These are phyloP conservation scores for Fusarium transvaalense DNA, from an alignment of 2,329 filamentous ascomycete species.

Conservation along the genomic window DNA sequence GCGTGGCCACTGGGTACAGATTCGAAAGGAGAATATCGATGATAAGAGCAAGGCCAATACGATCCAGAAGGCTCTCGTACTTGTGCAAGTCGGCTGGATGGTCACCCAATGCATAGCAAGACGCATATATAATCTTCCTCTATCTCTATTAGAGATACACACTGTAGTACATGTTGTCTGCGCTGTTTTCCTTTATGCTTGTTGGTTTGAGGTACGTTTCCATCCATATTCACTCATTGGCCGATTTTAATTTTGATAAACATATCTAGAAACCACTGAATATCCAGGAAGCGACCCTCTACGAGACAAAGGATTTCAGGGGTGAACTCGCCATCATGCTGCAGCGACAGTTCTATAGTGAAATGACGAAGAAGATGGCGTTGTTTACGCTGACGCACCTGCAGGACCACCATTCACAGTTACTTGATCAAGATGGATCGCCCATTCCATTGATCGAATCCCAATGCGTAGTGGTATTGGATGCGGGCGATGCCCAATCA, in stretches of 20 bases:
- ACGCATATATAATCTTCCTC: not conserved
- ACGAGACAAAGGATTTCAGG: not conserved
- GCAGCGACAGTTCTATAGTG: not conserved
- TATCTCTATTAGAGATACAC: not conserved
- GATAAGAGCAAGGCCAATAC: constrained; percentile 2
- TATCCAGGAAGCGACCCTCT: not conserved
- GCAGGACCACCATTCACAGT: accelerated
- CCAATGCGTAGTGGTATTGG: accelerated
- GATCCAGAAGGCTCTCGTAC: not conserved
- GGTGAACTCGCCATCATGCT: not conserved
- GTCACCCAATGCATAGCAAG: not conserved
- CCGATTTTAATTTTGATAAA: too few species aligned
- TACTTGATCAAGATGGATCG: accelerated
- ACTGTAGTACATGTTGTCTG: not conserved
- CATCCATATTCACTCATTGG: too few species aligned
- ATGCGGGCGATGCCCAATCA: accelerated
- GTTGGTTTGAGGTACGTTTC: not conserved
- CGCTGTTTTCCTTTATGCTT: not conserved
- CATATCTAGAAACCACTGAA: not conserved
- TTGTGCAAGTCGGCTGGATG: constrained; percentile 11
- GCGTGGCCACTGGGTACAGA: not conserved
- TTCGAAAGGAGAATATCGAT: not conserved
- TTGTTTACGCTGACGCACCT: not conserved
- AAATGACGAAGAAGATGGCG: not conserved
- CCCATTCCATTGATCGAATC: not conserved